A percentile compares a stretch with the other conserved stretches of the same genome.
These are phyloP conservation scores for Drechslera avenae DNA, from an alignment of 2,329 filamentous ascomycete species.

Conservation along the genomic window DNA sequence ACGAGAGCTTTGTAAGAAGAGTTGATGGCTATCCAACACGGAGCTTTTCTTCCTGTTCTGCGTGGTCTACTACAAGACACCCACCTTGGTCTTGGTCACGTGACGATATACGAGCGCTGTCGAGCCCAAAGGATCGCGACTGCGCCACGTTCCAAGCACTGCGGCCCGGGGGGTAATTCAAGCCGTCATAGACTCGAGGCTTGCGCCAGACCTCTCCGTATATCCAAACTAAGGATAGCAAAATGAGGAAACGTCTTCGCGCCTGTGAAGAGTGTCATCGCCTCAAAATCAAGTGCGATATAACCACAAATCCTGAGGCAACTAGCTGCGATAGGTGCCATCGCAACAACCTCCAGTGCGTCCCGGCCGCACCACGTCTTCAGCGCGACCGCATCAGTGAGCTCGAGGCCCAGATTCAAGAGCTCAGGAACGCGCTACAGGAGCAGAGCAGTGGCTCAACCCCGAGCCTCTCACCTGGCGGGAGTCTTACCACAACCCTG, in stretches of 20 bases:
- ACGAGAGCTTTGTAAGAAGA: neutral
- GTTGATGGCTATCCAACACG: neutral
- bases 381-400: constrained; percentile 36
- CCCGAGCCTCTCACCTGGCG: constrained; percentile 24
- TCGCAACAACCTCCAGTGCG: constrained; percentile 30
- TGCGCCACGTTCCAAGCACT: constrained; percentile 3
- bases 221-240: neutral
- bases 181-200: constrained; percentile 8
- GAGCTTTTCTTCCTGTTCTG: no score
- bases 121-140: no score
- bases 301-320: constrained; percentile 20
- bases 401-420: constrained; percentile 32
- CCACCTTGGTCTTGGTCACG: no score
- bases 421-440: constrained; percentile 18
- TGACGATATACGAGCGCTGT: no score
- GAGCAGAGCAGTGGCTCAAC: constrained; percentile 22
- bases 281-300: constrained; percentile 39
- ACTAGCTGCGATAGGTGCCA: constrained; percentile 30
- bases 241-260: constrained; percentile 30
- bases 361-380: constrained; percentile 32
- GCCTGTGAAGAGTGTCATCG: constrained; percentile 39
- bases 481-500: constrained; percentile 4
- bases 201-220: neutral
- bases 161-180: constrained; percentile 1
- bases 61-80: no score